phyloP scores from a whole-genome alignment of 768 basidiomycete genomes.

The Russula lepida region DNA sequence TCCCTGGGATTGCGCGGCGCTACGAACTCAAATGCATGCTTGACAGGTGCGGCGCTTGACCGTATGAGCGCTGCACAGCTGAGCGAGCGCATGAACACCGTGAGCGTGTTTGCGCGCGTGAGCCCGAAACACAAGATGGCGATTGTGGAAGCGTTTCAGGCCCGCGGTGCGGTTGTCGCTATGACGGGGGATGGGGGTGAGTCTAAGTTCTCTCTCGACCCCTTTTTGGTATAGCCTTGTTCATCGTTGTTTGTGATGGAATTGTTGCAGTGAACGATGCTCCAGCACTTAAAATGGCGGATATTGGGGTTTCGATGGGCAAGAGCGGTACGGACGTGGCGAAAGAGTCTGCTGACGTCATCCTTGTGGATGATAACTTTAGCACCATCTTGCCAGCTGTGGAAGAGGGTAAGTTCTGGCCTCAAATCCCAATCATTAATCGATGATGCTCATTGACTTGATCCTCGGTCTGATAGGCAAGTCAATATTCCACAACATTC shows the following conservation, averaged over 20 bases:
- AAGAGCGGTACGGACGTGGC: constrained; percentile 98
- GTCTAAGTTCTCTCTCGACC: constrained; percentile 20
- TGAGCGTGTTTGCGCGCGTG: constrained; percentile 90
- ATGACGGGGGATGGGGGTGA: constrained; percentile 96
- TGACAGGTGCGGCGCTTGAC: constrained; percentile 62
- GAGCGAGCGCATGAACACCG: constrained; percentile 67
- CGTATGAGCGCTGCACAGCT: constrained; percentile 73
- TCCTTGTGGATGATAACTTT: constrained; percentile 96
- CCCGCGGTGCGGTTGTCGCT: constrained; percentile 81
- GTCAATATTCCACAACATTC: constrained; percentile 98
- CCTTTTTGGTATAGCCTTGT: background rate
- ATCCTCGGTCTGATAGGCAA: constrained; percentile 46
- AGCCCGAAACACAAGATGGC: constrained; percentile 98
- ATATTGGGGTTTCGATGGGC: constrained; percentile 97
- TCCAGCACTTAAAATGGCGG: constrained; percentile 94
- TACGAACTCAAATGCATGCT: constrained; percentile 25
- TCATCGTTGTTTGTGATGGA: background rate
- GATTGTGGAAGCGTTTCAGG: constrained; percentile 90
- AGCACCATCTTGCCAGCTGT: constrained; percentile 90
- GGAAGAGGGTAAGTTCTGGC: constrained; percentile 63
- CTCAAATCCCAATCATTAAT: background rate
- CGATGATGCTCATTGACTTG: constrained; percentile 5
- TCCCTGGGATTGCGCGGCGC: constrained; percentile 76
- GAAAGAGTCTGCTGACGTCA: constrained; percentile 95
- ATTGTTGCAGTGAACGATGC: constrained; percentile 75